Evolutionary conservation across 805 yeast genomes (phyloP).

Genomic region (Metschnikowia lunata): DNA sequence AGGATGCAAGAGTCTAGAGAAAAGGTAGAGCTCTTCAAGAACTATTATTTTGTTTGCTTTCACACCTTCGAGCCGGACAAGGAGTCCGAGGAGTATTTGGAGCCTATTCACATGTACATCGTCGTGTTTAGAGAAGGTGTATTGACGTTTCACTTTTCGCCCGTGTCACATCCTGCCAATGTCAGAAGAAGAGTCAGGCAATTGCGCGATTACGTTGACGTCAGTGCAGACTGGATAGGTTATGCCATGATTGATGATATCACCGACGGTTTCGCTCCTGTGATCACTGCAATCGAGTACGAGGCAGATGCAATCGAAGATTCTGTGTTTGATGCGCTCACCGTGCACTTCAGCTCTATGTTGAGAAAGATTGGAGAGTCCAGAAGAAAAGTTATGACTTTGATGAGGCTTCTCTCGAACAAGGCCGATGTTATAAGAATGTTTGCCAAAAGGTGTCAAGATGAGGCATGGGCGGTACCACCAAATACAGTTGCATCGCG

Average conservation of each 20-base stretch:
- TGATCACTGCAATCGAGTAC: conserved; percentile 68
- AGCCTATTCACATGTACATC: conserved; percentile 65
- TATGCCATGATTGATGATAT: conserved; percentile 81
- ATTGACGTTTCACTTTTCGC: conserved; percentile 55
- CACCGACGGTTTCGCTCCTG: conserved; percentile 82
- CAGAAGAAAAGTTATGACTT: conserved; percentile 85
- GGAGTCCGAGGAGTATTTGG: conserved; percentile 78
- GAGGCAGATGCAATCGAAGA: conserved; percentile 84
- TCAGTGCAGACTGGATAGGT: conserved; percentile 77
- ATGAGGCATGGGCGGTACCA: conserved; percentile 39
- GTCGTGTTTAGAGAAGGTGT: conserved; percentile 60
- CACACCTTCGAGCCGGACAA: conserved; percentile 88
- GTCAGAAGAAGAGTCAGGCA: conserved; percentile 81
- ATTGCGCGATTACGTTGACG: conserved; percentile 71
- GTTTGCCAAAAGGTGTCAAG: conserved; percentile 94
- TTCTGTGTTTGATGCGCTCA: conserved; percentile 76
- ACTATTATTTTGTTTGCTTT: conserved; percentile 92
- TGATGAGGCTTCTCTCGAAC: conserved; percentile 84
- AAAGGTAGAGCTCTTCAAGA: conserved; percentile 87
- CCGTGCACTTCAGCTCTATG: conserved; percentile 71
- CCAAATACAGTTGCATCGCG: conserved; percentile 14
- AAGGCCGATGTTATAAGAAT: conserved; percentile 95
- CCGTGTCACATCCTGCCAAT: conserved; percentile 57
- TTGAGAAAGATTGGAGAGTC: conserved; percentile 81
- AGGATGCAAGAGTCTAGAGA: conserved; percentile 96